Percentiles rank a stretch among this genome's conserved stretches.
phyloP scores from a whole-genome alignment of 164 flowering plant species.

The Santalum album region DNA sequence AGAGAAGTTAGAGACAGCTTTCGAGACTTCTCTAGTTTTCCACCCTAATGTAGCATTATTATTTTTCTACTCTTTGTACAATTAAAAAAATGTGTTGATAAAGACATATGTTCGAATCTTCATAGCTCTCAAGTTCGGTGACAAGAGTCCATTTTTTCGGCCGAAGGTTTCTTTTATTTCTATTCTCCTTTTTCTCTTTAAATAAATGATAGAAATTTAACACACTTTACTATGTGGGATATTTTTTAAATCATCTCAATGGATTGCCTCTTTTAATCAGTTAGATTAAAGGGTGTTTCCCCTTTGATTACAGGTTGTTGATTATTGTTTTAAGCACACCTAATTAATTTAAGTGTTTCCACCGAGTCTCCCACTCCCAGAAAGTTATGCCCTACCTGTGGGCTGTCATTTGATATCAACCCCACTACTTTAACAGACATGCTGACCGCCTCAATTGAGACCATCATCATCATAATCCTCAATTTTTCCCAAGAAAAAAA shows the following conservation, averaged over 20 bases:
- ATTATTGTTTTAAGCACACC: slow-evolving; percentile 12
- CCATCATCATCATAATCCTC: slow-evolving; percentile 37
- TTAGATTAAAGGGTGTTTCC: neutral
- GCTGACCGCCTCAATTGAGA: slow-evolving; percentile 41
- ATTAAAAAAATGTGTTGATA: too few species aligned
- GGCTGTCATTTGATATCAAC: slow-evolving; percentile 12
- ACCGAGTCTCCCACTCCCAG: slow-evolving; percentile 22
- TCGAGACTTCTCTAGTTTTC: too few species aligned
- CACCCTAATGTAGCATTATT: too few species aligned
- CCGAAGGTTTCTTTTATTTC: neutral
- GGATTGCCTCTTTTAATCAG: neutral
- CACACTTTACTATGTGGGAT: too few species aligned
- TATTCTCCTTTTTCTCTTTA: neutral
- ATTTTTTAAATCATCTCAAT: too few species aligned
- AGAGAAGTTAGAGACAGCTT: too few species aligned
- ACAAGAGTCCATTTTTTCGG: slow-evolving; percentile 12
- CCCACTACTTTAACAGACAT: slow-evolving; percentile 53
- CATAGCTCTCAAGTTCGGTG: too few species aligned
- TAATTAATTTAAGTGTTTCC: slow-evolving; percentile 24
- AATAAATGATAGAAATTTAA: too few species aligned
- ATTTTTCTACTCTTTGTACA: too few species aligned
- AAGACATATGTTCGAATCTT: too few species aligned
- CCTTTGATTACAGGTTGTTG: neutral
- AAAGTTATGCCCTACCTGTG: slow-evolving; percentile 10
- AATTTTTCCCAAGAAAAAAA: too few species aligned